Base-by-base conservation (phyloP, 1,284 basidiomycete species). In the Sphaerobolus stellatus region DNA sequence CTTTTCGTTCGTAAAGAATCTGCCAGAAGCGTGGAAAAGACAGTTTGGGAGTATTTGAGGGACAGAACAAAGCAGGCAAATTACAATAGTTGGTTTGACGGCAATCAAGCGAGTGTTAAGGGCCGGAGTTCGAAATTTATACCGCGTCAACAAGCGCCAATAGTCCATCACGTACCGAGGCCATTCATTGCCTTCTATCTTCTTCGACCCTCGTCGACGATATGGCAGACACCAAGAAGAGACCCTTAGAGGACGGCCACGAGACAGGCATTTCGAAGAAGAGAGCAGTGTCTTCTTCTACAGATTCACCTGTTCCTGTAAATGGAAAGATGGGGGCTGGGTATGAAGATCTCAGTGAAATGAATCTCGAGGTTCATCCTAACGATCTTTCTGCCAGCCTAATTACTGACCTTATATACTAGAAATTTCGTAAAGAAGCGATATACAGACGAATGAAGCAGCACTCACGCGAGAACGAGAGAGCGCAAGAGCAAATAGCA, bases 401-500 rank as follows among this genome's bases (percentile, higher is more conserved):
- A 20, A 54, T 47, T 31, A 58, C 53, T 59, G 49, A 56, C 51
- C 43, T 56, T 46, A 41, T 33, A 57, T 46, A 60, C 60, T n/a
- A 91, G 87, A 71, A 77, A 20, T 88, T 88, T 68, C 86, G 92
- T 57, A 97, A 98, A 72, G 92, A 95, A 67, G 94, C 94, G 40
- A 89, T 98, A 50, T 96, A 86, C 70, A 81, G 94, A 47, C 82
- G 92, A 59, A 94, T 98, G 92, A 88, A 83, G 65, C 84, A 94
- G 64, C 95, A 96, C 69, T 86, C 88, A 50, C 83, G 92, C 56
- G 87, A 92, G 71, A 80, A 86, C 66, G 83, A 90, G 63, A 82
- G 86, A 48, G 84, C 84, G 61, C 77, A 83, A 60, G 72, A 75
- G 64, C 80, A 82, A 59, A 84, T 92, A 49, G 78, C 80, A 59